Evolutionary conservation across 345 rosid species (phyloP), one percentile per base, ranked within the genome.

Genomic region (Schrenkiella parvula): DNA sequence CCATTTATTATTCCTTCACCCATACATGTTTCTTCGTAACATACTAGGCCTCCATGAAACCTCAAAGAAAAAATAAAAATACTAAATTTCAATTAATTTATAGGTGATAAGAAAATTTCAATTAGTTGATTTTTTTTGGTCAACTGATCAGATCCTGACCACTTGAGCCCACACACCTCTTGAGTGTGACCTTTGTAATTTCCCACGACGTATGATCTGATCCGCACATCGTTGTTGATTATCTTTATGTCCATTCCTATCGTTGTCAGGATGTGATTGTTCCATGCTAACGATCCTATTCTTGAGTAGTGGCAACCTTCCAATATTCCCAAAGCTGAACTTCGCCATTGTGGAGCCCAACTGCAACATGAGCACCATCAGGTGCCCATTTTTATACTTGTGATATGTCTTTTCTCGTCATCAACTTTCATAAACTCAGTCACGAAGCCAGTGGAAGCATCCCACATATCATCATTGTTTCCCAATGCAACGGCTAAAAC

Each of bases 101-200:
- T n/a, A n/a, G n/a, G n/a, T n/a, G n/a, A n/a, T n/a, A n/a, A n/a
- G n/a, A n/a, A n/a, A n/a, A n/a, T n/a, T n/a, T n/a, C n/a, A n/a
- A n/a, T n/a, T n/a, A n/a, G n/a, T n/a, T n/a, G n/a, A n/a, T n/a
- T n/a, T n/a, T n/a, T n/a, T n/a, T n/a, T n/a, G n/a, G n/a, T n/a
- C n/a, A n/a, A n/a, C 0, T 26, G 28, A 26, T 4, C 28, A 26
- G 28, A 26, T 3, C 28, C 28, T 26, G 28, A 80, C 83, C 83
- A 80, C 48, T 73, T 80, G 1, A 77, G 54, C 8, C 83, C 81
- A 31, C 79, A 80, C 14, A 80, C 73, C 48, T 73, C 79, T 26
- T 73, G 83, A 1, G 29, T 43, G 63, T 80, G 79, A 18, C 76
- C 81, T 12, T 62, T 58, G 23, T 80, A 80, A 1, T 65, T 72